Conservation (phyloP, 176 grass and related monocot genomes). For the Cenchrus fungigraminus region DNA sequence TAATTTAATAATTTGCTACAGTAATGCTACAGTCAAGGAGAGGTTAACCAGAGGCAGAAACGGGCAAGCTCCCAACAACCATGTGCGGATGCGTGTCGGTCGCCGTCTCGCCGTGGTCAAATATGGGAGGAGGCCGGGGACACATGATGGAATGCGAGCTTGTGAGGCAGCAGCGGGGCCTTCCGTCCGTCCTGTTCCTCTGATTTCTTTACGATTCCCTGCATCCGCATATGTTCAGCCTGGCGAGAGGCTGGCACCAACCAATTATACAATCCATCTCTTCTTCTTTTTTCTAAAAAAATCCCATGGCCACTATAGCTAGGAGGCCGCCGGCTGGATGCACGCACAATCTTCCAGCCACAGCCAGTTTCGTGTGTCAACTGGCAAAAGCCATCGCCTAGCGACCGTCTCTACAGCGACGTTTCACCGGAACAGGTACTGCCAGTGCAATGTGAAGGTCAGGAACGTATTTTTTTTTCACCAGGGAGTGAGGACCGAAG, state of each 20-base stretch:
- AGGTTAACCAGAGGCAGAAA: background rate
- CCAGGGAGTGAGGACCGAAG: background rate
- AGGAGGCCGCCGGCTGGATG: constrained; percentile 5
- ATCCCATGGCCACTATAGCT: background rate
- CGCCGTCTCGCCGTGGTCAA: constrained; percentile 27
- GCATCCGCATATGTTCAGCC: constrained; percentile 38
- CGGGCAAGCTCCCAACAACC: constrained; percentile 47
- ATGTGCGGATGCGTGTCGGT: constrained; percentile 47
- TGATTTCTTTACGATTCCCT: constrained; percentile 26
- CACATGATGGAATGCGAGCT: constrained; percentile 30
- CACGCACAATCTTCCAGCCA: constrained; percentile 9
- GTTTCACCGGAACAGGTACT: constrained; percentile 15
- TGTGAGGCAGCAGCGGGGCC: background rate
- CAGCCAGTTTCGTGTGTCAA: constrained; percentile 22
- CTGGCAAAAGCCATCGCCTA: constrained; percentile 18
- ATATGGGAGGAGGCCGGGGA: background rate
- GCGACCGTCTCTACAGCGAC: constrained; percentile 40
- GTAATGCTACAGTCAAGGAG: background rate
- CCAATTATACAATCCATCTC: constrained; percentile 29
- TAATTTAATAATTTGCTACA: too few species aligned
- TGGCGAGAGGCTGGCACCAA: constrained; percentile 51
- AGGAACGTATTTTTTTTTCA: background rate
- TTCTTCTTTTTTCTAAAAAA: background rate
- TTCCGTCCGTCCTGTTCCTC: background rate
- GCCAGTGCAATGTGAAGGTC: background rate